phyloP scores from a whole-genome alignment of 495 filamentous ascomycete genomes.

The Jackrogersella multiformis region DNA sequence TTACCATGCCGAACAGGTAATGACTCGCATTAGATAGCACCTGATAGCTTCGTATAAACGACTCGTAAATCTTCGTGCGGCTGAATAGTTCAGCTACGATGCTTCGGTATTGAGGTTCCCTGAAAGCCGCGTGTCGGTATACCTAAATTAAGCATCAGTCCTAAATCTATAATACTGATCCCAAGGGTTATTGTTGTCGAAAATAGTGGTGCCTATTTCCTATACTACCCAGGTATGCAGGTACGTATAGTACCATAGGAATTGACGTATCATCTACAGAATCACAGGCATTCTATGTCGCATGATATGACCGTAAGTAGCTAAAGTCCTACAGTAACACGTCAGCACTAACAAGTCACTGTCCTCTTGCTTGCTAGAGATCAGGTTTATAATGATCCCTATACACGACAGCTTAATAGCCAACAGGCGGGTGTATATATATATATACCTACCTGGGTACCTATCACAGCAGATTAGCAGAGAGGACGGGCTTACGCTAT shows the following conservation, averaged over 20 bases:
- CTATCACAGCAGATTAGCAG: too few species aligned
- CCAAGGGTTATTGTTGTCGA: too few species aligned
- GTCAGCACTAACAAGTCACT: conserved; percentile 12
- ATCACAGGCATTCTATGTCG: background rate
- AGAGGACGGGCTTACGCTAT: too few species aligned
- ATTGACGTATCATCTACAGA: background rate
- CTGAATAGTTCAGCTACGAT: background rate
- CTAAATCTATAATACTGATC: background rate
- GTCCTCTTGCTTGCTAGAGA: background rate
- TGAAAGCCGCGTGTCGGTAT: conserved; percentile 2
- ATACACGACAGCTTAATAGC: background rate
- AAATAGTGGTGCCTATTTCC: background rate
- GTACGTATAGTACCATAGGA: too few species aligned
- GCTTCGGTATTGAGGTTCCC: background rate
- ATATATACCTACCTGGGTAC: too few species aligned
- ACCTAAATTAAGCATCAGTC: conserved; percentile 8
- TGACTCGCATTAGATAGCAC: conserved; percentile 1
- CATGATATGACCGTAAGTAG: conserved; percentile 9
- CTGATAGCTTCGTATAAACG: background rate
- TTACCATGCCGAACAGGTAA: too few species aligned
- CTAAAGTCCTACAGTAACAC: conserved; percentile 3
- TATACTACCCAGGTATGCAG: background rate
- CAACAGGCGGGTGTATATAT: background rate
- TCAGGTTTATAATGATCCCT: background rate
- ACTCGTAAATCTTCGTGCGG: background rate